A percentile compares a stretch with the other conserved stretches of the same genome.
phyloP scores from a whole-genome alignment of 441 rosid genomes.

The Rhodomyrtus psidioides region DNA sequence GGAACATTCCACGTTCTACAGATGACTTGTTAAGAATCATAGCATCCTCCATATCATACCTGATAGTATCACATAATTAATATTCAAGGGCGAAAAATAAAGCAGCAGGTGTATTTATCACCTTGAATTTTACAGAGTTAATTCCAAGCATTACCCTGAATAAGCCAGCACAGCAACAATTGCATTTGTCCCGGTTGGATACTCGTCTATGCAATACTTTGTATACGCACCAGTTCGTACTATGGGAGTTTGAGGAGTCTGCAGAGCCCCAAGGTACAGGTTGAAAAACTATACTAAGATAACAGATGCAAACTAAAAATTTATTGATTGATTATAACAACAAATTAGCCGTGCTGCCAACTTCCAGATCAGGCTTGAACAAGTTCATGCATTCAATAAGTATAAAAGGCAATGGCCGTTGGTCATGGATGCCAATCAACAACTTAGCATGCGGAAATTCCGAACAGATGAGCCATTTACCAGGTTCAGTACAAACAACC shows the following conservation, averaged over 20 bases:
- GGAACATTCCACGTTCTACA: constrained; percentile 93
- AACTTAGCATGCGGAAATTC: background rate
- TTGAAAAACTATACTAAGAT: background rate
- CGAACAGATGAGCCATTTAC: background rate
- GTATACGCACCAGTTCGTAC: constrained; percentile 77
- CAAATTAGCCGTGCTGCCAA: background rate
- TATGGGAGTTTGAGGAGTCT: constrained; percentile 98
- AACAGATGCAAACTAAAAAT: background rate
- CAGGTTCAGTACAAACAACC: background rate
- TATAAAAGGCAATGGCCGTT: background rate
- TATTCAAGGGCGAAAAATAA: background rate
- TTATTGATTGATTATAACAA: background rate
- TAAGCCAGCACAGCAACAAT: constrained; percentile 97
- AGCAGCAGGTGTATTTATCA: background rate
- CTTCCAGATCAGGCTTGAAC: background rate
- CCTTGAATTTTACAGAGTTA: background rate
- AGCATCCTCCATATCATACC: constrained; percentile 99
- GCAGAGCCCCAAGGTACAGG: constrained; percentile 14
- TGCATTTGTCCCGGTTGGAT: constrained; percentile 94
- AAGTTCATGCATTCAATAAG: background rate
- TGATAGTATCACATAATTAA: constrained; percentile 9
- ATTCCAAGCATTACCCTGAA: constrained; percentile 58
- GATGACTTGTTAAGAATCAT: constrained; percentile 97
- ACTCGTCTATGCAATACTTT: constrained; percentile 69
- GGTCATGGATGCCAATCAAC: background rate